Conservation (phyloP, 176 grass and related monocot species). For the Carex littledalei region DNA sequence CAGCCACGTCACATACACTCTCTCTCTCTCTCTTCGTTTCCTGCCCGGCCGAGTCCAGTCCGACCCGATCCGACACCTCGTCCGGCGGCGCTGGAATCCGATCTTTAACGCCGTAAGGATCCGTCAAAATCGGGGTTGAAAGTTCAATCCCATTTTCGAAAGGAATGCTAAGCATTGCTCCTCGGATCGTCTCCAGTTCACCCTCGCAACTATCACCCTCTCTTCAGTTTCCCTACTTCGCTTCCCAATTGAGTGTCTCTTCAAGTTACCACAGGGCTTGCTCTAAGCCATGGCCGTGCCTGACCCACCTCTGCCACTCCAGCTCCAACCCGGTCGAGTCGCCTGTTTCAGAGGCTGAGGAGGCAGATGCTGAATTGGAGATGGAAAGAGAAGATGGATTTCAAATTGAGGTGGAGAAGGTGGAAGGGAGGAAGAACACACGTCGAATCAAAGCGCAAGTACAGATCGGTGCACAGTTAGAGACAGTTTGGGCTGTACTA, state of each 20-base stretch:
- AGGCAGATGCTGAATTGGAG: neutral
- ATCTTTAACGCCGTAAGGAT: neutral
- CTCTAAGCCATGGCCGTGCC: neutral
- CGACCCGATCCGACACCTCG: neutral
- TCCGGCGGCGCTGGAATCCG: neutral
- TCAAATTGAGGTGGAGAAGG: conserved; percentile 51
- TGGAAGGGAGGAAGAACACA: conserved; percentile 40
- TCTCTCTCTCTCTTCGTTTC: neutral
- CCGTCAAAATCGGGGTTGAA: neutral
- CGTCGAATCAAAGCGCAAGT: conserved; percentile 44
- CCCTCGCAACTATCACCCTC: neutral
- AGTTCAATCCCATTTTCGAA: neutral
- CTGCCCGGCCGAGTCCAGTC: neutral
- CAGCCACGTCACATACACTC: neutral
- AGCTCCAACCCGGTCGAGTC: neutral
- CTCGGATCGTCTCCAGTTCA: neutral
- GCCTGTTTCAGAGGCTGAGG: neutral
- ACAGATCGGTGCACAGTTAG: conserved; percentile 45
- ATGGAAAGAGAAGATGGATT: conserved; percentile 24
- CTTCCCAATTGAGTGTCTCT: neutral
- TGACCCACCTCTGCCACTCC: neutral
- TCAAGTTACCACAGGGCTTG: neutral
- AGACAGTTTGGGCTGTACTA: conserved; percentile 66
- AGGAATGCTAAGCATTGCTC: neutral
- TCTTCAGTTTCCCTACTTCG: neutral